A percentile compares a stretch with the other conserved stretches of the same genome.
Evolutionary conservation across 225 moss, liverwort and hornwort genomes (phyloP).

Genomic region (Pleurozium schreberi): DNA sequence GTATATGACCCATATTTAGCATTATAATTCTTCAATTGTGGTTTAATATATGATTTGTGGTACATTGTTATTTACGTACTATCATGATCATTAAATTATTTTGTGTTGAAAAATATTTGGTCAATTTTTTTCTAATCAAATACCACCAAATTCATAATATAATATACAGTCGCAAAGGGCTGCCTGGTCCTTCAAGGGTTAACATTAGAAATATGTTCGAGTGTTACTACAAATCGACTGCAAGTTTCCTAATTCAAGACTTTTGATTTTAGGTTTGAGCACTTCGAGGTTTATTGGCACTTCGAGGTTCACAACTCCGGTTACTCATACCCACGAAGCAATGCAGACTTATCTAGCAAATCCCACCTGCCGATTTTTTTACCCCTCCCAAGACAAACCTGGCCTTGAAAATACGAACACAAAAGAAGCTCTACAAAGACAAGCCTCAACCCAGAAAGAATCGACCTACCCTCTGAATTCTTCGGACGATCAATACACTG

Average conservation of each 20-base stretch:
- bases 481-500: conserved; percentile 58
- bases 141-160: too few species aligned
- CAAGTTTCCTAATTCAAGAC: background rate
- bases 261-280: background rate
- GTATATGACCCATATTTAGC: too few species aligned
- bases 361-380: background rate
- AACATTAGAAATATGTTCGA: background rate
- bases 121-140: too few species aligned
- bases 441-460: background rate
- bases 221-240: background rate
- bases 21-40: too few species aligned
- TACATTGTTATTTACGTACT: too few species aligned
- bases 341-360: background rate
- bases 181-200: too few species aligned
- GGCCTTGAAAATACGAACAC: background rate
- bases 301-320: background rate
- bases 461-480: conserved; percentile 39
- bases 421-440: background rate
- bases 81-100: too few species aligned
- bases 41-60: too few species aligned
- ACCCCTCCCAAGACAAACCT: background rate
- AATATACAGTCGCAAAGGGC: too few species aligned
- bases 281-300: too few species aligned
- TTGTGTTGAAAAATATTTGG: too few species aligned
- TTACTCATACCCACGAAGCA: background rate